Evolutionary conservation across 495 filamentous ascomycete genomes (phyloP), one percentile per base, ranked within the genome.

Genomic region (Penicillium canescens): DNA sequence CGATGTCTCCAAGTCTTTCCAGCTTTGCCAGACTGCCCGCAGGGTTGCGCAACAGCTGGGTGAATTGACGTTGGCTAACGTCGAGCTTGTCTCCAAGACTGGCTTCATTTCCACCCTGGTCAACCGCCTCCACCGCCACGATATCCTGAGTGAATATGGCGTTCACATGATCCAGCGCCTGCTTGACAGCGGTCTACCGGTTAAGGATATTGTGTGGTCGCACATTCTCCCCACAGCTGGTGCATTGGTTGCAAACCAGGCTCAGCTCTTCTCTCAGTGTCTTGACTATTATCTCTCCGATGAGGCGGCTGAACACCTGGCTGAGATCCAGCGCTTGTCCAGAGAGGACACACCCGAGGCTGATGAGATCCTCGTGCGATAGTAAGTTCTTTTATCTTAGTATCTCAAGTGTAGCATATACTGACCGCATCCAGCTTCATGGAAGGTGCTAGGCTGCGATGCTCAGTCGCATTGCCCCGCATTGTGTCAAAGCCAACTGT

Each of bases 231-330:
- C 84, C 16, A 79, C 78, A n/a, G 78, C 80, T 13, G 75, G 73
- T 38, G 81, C 79, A 16, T 81, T 82, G 62, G 80, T 88, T 9
- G 82, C 88, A 1, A 90, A 85, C 54, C 87, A 91, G 54, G 83
- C 77, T 0, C 86, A 89, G 61, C 69, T 87, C n/a, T 85, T 92
- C 48, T 80, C 85, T 4, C 86, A 90, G 64, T 82, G 83, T 4
- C 74, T 91, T 7, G 90, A 93, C 62, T 92, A 86, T 62, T 93
- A 89, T 69, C 75, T 91, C n/a, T 80, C 79, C 0, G 66, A 70
- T 13, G 72, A 78, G 2, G 81, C 81, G 24, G 63, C 70, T 0
- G 50, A 68, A 26, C 78, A 89, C 60, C 60, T 86, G 10, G 71
- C 78, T 4, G 80, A 83, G 14, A 78, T 90, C 31, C 71, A 86